phyloP scores from a whole-genome alignment of 352 stramenopile genomes.

The Phytophthora ramorum region DNA sequence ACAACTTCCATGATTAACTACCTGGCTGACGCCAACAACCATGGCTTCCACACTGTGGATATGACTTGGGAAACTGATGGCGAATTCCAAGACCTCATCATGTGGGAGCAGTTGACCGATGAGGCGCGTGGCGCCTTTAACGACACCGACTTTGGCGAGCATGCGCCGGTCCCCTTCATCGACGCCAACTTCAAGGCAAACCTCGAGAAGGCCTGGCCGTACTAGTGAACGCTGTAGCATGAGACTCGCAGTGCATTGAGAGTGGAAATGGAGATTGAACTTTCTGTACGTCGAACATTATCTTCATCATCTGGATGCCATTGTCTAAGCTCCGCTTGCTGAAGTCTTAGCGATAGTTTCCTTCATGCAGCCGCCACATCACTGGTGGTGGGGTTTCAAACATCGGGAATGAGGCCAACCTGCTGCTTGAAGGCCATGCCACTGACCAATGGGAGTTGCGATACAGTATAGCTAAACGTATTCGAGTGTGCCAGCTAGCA shows the following conservation, averaged over 20 bases:
- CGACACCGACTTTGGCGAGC: slow-evolving; percentile 26
- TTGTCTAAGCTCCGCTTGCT: too few species aligned
- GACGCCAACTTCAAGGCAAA: slow-evolving; percentile 25
- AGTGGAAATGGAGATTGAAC: too few species aligned
- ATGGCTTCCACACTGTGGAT: too few species aligned
- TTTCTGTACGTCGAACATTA: too few species aligned
- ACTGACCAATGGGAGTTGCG: too few species aligned
- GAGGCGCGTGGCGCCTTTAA: slow-evolving; percentile 13
- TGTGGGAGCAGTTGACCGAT: slow-evolving; percentile 26
- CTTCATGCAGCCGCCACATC: neutral
- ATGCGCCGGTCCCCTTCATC: slow-evolving; percentile 24
- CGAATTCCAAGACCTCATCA: slow-evolving; percentile 18
- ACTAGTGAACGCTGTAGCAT: too few species aligned
- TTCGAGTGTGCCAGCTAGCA: too few species aligned
- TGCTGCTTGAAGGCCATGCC: slow-evolving; percentile 10
- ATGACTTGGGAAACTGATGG: slow-evolving; percentile 11
- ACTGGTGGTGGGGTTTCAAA: too few species aligned
- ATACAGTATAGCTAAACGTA: too few species aligned
- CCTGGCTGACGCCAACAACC: too few species aligned
- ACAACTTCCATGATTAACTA: slow-evolving; percentile 23
- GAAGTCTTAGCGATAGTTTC: slow-evolving; percentile 4
- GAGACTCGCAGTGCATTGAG: too few species aligned
- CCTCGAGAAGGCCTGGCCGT: slow-evolving; percentile 11
- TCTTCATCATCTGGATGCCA: neutral
- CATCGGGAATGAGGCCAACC: too few species aligned